These are phyloP conservation scores for Micromonas commoda DNA, from an alignment of 139 green algal species.

Conservation along the genomic window DNA sequence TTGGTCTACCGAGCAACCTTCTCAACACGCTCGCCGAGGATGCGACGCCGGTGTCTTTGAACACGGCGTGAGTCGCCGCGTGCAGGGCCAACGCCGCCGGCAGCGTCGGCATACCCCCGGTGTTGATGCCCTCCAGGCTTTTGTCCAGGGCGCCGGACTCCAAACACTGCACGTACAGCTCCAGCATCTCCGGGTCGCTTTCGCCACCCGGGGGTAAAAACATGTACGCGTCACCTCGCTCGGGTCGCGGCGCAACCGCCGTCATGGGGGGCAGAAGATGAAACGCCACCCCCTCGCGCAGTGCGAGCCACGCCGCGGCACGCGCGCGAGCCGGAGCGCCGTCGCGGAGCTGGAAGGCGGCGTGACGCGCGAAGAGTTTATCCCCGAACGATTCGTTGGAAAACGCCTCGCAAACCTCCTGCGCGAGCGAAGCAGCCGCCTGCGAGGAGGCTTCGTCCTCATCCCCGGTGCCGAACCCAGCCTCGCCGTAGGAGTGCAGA, in stretches of 20 bases:
- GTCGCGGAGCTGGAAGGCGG: neutral
- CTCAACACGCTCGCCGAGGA: neutral
- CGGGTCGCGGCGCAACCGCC: neutral
- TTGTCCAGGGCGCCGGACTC: constrained; percentile 1
- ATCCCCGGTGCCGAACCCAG: neutral
- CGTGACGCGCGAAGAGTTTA: neutral
- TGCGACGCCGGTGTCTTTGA: too few species aligned
- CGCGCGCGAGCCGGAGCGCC: neutral
- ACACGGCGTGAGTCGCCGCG: neutral
- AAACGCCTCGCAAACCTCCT: neutral
- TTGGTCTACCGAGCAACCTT: neutral
- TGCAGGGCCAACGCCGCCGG: neutral
- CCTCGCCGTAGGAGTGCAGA: neutral
- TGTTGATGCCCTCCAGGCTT: too few species aligned
- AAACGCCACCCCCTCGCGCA: neutral
- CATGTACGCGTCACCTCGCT: neutral
- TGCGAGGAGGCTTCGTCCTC: neutral
- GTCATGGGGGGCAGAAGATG: neutral
- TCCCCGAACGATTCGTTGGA: neutral
- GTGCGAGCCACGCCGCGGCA: neutral
- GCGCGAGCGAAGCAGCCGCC: neutral
- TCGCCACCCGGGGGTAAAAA: constrained; percentile 11
- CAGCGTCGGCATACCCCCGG: neutral
- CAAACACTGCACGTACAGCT: constrained; percentile 1
- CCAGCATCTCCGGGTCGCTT: constrained; percentile 5